These are phyloP conservation scores for Lactifluus piperatus DNA, from an alignment of 768 basidiomycete genomes.

Conservation along the genomic window DNA sequence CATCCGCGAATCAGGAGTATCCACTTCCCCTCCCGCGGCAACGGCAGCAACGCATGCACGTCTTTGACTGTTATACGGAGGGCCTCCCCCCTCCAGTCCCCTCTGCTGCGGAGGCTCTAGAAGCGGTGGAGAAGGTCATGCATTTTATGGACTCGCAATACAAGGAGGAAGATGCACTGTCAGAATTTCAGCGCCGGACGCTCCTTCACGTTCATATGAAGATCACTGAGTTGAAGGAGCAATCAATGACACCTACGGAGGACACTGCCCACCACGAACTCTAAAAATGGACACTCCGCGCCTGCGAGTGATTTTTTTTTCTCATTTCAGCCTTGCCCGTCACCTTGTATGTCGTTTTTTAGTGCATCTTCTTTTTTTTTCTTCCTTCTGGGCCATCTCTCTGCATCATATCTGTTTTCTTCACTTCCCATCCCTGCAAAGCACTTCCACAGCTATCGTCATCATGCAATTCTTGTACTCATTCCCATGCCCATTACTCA, in stretches of 20 bases:
- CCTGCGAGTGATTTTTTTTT: neutral
- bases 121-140: conserved; percentile 46
- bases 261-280: conserved; percentile 10
- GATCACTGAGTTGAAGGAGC: conserved; percentile 15
- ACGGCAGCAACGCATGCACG: conserved; percentile 17
- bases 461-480: conserved; percentile 23
- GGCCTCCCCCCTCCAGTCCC: conserved; percentile 22
- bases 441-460: conserved; percentile 20
- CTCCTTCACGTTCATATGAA: conserved; percentile 39
- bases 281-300: conserved; percentile 8
- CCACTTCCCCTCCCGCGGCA: conserved; percentile 8
- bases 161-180: conserved; percentile 35
- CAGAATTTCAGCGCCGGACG: conserved; percentile 38
- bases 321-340: neutral
- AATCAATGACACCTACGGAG: conserved; percentile 6
- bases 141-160: conserved; percentile 39
- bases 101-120: conserved; percentile 42
- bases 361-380: conserved; percentile 8
- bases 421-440: conserved; percentile 9
- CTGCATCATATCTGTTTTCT: conserved; percentile 14
- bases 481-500: conserved; percentile 21
- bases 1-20: conserved; percentile 10
- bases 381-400: conserved; percentile 6
- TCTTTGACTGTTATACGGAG: conserved; percentile 15
- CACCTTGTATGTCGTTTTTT: conserved; percentile 5